These are phyloP conservation scores for Crithidia bombi DNA, from an alignment of 208 protist genomes.

Conservation along the genomic window DNA sequence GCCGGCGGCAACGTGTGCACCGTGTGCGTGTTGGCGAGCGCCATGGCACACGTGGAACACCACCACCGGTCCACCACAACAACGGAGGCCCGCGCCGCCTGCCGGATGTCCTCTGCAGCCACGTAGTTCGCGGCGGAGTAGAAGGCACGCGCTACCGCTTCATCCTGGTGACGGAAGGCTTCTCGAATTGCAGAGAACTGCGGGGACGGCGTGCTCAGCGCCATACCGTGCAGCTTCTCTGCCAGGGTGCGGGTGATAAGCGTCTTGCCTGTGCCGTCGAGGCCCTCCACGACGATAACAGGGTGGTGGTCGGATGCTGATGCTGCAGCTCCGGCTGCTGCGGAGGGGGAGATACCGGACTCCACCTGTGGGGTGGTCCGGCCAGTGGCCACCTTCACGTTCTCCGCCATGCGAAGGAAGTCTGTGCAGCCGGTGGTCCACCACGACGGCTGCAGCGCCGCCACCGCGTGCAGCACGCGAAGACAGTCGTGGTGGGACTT, in stretches of 20 bases:
- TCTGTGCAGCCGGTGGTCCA: slow-evolving; percentile 50
- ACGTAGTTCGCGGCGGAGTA: slow-evolving; percentile 80
- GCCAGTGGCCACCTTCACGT: not conserved
- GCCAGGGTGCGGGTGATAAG: slow-evolving; percentile 46
- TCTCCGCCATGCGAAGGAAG: slow-evolving; percentile 36
- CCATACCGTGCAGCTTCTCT: slow-evolving; percentile 35
- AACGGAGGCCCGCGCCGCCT: not conserved
- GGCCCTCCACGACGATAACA: slow-evolving; percentile 64
- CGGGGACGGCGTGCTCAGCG: slow-evolving; percentile 53
- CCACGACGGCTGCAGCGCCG: slow-evolving; percentile 44
- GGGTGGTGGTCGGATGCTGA: slow-evolving; percentile 15
- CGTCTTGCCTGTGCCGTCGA: slow-evolving; percentile 82
- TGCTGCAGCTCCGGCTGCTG: not conserved
- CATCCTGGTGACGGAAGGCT: slow-evolving; percentile 45
- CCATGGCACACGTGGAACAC: slow-evolving; percentile 81
- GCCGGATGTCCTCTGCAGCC: slow-evolving; percentile 42
- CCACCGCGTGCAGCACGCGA: slow-evolving; percentile 37
- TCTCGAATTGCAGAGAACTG: slow-evolving; percentile 48
- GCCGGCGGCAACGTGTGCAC: slow-evolving; percentile 38
- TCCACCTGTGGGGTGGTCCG: not conserved
- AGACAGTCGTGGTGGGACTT: slow-evolving; percentile 46
- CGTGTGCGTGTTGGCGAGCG: slow-evolving; percentile 48
- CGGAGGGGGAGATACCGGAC: not conserved
- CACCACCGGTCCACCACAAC: slow-evolving; percentile 84
- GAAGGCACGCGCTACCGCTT: slow-evolving; percentile 59